phyloP scores from a whole-genome alignment of 2,329 filamentous ascomycete species.

The Colletotrichum tamarilloi region DNA sequence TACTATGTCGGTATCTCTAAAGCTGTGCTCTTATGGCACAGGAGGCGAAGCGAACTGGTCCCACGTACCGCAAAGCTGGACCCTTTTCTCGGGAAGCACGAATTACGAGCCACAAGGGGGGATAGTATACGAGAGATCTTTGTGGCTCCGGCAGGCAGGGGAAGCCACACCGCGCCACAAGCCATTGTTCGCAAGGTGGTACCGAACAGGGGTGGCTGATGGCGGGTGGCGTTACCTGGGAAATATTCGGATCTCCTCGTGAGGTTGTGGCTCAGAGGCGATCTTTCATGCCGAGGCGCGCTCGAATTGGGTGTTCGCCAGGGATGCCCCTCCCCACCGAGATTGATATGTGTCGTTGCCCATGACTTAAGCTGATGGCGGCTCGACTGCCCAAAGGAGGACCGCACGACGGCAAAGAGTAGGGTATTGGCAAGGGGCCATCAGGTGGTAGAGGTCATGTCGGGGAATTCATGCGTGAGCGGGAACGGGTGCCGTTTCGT shows the following conservation, averaged over 20 bases:
- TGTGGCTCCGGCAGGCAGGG: constrained; percentile 21
- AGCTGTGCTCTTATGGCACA: not conserved
- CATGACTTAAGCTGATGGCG: constrained; percentile 10
- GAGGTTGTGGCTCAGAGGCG: constrained; percentile 32
- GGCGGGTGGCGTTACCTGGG: constrained; percentile 25
- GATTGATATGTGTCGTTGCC: constrained; percentile 9
- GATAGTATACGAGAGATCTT: not conserved
- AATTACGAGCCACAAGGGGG: constrained; percentile 23
- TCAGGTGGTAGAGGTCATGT: not conserved
- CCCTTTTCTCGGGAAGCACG: constrained; percentile 19
- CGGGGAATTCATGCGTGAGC: constrained; percentile 25
- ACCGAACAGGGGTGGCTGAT: constrained; percentile 13
- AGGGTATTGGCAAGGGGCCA: constrained; percentile 12
- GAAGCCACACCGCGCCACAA: constrained; percentile 21
- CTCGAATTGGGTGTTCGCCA: constrained; percentile 2
- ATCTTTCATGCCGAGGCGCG: constrained; percentile 31
- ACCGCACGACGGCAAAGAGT: not conserved
- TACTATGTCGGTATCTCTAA: not conserved
- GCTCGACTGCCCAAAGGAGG: constrained; percentile 3
- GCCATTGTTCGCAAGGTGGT: constrained; percentile 11
- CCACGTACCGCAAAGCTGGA: constrained; percentile 5
- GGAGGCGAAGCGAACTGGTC: not conserved
- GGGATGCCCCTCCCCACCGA: constrained; percentile 10
- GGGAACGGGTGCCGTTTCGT: constrained; percentile 29
- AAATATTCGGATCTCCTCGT: constrained; percentile 20